Percentiles rank a stretch among this genome's conserved stretches.
phyloP scores from a whole-genome alignment of 176 grass and related monocot genomes.

The Avena insularis region DNA sequence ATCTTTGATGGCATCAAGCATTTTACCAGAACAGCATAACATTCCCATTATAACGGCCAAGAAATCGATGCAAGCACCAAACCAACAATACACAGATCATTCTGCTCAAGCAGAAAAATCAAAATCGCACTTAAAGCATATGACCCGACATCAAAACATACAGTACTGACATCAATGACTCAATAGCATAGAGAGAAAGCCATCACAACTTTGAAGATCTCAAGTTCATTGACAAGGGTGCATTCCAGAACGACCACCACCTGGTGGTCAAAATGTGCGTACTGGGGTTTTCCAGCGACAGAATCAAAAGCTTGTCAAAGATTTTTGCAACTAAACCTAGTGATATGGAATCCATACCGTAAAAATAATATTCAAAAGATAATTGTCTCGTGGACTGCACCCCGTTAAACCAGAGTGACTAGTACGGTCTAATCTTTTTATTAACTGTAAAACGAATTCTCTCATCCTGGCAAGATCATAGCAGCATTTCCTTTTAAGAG shows the following conservation, averaged over 20 bases:
- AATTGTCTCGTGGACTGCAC: slow-evolving; percentile 49
- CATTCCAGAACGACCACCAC: slow-evolving; percentile 30
- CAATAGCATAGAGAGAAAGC: neutral
- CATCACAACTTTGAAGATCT: slow-evolving; percentile 2
- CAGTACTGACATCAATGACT: neutral
- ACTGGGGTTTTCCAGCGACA: slow-evolving; percentile 51
- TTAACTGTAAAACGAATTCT: slow-evolving; percentile 61
- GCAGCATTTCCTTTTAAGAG: slow-evolving; percentile 19
- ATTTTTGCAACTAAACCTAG: slow-evolving; percentile 55
- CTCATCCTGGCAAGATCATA: neutral
- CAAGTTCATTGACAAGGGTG: slow-evolving; percentile 12
- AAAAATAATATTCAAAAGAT: slow-evolving; percentile 24
- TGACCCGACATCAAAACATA: neutral
- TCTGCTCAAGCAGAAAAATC: neutral
- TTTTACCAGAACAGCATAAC: neutral
- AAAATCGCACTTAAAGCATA: neutral
- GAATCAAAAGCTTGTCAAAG: slow-evolving; percentile 35
- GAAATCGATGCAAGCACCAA: neutral
- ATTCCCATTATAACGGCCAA: neutral
- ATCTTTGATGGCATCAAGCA: neutral
- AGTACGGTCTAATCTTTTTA: slow-evolving; percentile 50
- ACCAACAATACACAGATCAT: neutral
- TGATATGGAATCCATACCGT: slow-evolving; percentile 37
- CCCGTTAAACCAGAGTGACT: slow-evolving; percentile 41
- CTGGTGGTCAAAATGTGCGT: slow-evolving; percentile 49